Conservation (phyloP, 164 flowering plant genomes). For the Nelumbo lutea region DNA sequence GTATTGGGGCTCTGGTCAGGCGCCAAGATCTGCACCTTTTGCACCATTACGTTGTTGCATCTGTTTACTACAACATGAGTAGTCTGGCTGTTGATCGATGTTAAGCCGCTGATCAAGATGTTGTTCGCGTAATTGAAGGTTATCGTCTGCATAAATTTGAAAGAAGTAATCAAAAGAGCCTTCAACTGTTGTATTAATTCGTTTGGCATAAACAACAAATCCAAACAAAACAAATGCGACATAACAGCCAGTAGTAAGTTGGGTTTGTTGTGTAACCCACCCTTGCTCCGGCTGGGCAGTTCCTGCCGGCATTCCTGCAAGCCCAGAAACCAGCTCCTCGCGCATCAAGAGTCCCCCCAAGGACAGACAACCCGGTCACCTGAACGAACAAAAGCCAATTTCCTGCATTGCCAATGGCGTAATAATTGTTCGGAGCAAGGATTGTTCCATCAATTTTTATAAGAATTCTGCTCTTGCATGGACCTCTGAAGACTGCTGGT, state of each 20-base stretch:
- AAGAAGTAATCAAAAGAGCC: too few species aligned
- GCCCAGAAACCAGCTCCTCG: slow-evolving; percentile 19
- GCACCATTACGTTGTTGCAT: slow-evolving; percentile 21
- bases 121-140: slow-evolving; percentile 9
- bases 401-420: too few species aligned
- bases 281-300: slow-evolving; percentile 24
- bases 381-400: slow-evolving; percentile 18
- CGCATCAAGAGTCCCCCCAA: slow-evolving; percentile 26
- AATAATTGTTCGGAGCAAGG: too few species aligned
- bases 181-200: too few species aligned
- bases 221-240: background rate
- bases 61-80: slow-evolving; percentile 21
- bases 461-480: too few species aligned
- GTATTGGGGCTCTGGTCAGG: slow-evolving; percentile 35
- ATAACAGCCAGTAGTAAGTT: background rate
- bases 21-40: slow-evolving; percentile 19
- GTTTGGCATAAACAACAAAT: too few species aligned
- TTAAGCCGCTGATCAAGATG: slow-evolving; percentile 19
- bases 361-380: slow-evolving; percentile 12
- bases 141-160: background rate
- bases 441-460: too few species aligned
- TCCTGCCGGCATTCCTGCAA: slow-evolving; percentile 10
- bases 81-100: slow-evolving; percentile 27
- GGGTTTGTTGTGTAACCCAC: background rate
- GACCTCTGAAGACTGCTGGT: background rate